Conservation (phyloP, 2,329 filamentous ascomycete species). For the Colletotrichum lentis region DNA sequence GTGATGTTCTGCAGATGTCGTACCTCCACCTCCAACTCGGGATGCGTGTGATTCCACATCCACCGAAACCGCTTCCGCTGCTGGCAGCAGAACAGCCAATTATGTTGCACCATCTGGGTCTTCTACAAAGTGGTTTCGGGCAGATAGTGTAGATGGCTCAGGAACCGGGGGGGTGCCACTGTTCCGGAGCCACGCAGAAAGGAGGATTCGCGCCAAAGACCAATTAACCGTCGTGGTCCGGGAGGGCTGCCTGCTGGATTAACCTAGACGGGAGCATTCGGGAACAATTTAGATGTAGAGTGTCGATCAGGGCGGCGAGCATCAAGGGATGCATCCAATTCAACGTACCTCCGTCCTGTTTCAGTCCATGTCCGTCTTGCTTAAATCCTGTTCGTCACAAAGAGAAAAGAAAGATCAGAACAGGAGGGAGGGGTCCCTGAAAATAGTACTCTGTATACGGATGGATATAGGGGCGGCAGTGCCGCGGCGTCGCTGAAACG, state of each 20-base stretch:
- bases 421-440: not conserved
- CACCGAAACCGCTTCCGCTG: not conserved
- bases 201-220: not conserved
- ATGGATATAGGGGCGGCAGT: no score
- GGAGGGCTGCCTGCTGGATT: not conserved
- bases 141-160: not conserved
- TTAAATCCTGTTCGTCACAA: not conserved
- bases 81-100: not conserved
- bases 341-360: not conserved
- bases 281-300: not conserved
- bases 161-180: not conserved
- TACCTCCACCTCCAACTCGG: not conserved
- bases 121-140: not conserved
- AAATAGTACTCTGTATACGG: not conserved
- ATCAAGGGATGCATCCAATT: not conserved
- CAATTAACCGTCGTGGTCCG: not conserved
- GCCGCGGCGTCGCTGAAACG: not conserved
- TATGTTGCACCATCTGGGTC: no score
- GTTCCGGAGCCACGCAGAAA: not conserved
- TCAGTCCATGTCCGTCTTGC: not conserved
- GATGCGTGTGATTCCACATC: not conserved
- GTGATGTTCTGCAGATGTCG: not conserved
- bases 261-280: not conserved
- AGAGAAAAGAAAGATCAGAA: not conserved
- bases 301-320: not conserved